Evolutionary conservation across 495 filamentous ascomycete species (phyloP).

Genomic region (Podospora anserina): DNA sequence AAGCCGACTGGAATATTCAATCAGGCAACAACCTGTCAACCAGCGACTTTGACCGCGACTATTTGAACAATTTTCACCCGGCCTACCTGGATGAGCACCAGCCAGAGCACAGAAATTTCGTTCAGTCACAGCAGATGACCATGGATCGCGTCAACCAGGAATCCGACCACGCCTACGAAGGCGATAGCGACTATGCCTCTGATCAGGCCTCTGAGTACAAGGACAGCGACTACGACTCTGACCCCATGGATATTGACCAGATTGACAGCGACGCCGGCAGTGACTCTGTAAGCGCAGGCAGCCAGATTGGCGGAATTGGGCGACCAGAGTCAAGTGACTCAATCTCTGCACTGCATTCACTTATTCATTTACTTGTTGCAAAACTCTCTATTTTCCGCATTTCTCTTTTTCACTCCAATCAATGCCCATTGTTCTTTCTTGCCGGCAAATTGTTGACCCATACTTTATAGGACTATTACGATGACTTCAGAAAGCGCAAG

Average conservation of each 20-base stretch:
- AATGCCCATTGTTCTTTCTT: not conserved
- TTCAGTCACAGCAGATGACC: not conserved
- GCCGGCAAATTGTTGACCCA: conserved; percentile 7
- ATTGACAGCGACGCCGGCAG: not conserved
- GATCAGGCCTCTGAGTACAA: not conserved
- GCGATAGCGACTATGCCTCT: not conserved
- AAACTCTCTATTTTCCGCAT: not conserved
- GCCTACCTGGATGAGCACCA: not conserved
- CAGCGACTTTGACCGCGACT: not conserved
- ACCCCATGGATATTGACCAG: not conserved
- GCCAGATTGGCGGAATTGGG: not conserved
- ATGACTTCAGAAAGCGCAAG: conserved; percentile 27
- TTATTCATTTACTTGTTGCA: not conserved
- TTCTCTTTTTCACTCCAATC: not conserved
- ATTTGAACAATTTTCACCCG: not conserved
- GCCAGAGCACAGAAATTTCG: not conserved
- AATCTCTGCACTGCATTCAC: not conserved
- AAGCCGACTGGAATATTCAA: not conserved
- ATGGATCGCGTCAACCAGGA: not conserved
- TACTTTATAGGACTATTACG: conserved; percentile 3
- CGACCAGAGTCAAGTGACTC: not conserved
- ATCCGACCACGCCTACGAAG: not conserved
- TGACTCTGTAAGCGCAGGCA: not conserved
- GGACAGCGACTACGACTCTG: not conserved
- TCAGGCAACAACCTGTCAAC: not conserved